Conservation (phyloP, 2,329 filamentous ascomycete genomes). For the Raffaelea arxii region DNA sequence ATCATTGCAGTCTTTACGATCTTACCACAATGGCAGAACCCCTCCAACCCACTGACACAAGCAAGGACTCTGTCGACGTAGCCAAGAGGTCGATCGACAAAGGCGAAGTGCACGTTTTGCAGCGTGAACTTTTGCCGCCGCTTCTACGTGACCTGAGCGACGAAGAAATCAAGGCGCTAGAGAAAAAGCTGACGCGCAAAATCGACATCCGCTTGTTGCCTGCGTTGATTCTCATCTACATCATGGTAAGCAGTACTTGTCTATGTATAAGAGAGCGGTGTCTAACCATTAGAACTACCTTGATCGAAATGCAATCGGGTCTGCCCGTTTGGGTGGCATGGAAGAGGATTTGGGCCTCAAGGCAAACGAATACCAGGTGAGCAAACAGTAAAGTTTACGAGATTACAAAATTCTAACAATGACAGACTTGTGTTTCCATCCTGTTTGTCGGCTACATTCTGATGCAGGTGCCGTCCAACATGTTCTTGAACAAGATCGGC, state of each 20-base stretch:
- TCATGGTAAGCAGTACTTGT: too few relatives aligned
- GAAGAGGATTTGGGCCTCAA: slow-evolving; percentile 19
- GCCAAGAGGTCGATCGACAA: neutral
- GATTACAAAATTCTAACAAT: neutral
- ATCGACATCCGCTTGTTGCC: slow-evolving; percentile 58
- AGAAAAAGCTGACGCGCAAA: slow-evolving; percentile 50
- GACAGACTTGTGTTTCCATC: slow-evolving; percentile 12
- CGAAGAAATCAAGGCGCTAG: slow-evolving; percentile 24
- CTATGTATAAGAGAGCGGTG: too few relatives aligned
- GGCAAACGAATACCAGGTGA: slow-evolving; percentile 25
- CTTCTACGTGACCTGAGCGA: slow-evolving; percentile 5
- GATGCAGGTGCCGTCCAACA: slow-evolving; percentile 17
- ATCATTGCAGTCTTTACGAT: too few relatives aligned
- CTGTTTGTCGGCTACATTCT: slow-evolving; percentile 19
- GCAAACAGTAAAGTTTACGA: neutral
- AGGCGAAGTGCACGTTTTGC: neutral
- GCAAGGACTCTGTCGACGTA: neutral
- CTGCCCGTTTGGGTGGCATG: slow-evolving; percentile 40
- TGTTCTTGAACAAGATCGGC: slow-evolving; percentile 17
- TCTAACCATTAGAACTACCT: too few relatives aligned
- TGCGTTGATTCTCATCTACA: slow-evolving; percentile 60
- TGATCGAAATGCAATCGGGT: slow-evolving; percentile 49
- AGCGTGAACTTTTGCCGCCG: slow-evolving; percentile 1
- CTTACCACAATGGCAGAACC: too few relatives aligned
- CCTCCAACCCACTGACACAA: too few relatives aligned